Conservation (phyloP, 2,329 filamentous ascomycete species). For the Phoma herbarum region DNA sequence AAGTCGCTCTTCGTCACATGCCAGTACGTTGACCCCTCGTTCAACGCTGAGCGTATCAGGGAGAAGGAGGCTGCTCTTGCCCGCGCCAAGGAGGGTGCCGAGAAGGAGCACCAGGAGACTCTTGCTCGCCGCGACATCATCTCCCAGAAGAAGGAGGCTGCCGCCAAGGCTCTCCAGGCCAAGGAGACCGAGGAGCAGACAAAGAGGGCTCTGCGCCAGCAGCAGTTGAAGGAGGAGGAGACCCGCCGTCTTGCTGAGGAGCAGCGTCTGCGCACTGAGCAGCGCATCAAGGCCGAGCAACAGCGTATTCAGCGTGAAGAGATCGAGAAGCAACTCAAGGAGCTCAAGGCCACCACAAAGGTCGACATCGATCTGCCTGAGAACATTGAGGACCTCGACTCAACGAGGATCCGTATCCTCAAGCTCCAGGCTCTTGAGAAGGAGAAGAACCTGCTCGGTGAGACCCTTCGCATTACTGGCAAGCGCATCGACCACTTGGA, state of each 20-base stretch:
- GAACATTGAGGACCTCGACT: slow-evolving; percentile 74
- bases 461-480: slow-evolving; percentile 87
- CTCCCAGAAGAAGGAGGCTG: slow-evolving; percentile 95
- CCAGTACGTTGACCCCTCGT: slow-evolving; percentile 92
- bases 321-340: slow-evolving; percentile 87
- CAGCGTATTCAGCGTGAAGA: slow-evolving; percentile 59
- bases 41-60: slow-evolving; percentile 81
- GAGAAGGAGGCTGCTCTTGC: slow-evolving; percentile 82
- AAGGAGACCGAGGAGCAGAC: slow-evolving; percentile 93
- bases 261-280: slow-evolving; percentile 88
- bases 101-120: slow-evolving; percentile 87
- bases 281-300: slow-evolving; percentile 73
- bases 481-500: slow-evolving; percentile 98
- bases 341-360: slow-evolving; percentile 89
- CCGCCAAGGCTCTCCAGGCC: slow-evolving; percentile 85
- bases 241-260: slow-evolving; percentile 89
- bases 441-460: slow-evolving; percentile 95
- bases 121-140: slow-evolving; percentile 89
- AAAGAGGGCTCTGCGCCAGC: slow-evolving; percentile 84
- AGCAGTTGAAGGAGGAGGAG: slow-evolving; percentile 89
- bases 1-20: slow-evolving; percentile 92
- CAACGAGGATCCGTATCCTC: slow-evolving; percentile 80
- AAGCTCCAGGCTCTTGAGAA: slow-evolving; percentile 96
- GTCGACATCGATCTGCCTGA: slow-evolving; percentile 83
- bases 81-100: slow-evolving; percentile 85